Evolutionary conservation across 495 filamentous ascomycete genomes (phyloP).

Genomic region (Hypoxylon fuscum): DNA sequence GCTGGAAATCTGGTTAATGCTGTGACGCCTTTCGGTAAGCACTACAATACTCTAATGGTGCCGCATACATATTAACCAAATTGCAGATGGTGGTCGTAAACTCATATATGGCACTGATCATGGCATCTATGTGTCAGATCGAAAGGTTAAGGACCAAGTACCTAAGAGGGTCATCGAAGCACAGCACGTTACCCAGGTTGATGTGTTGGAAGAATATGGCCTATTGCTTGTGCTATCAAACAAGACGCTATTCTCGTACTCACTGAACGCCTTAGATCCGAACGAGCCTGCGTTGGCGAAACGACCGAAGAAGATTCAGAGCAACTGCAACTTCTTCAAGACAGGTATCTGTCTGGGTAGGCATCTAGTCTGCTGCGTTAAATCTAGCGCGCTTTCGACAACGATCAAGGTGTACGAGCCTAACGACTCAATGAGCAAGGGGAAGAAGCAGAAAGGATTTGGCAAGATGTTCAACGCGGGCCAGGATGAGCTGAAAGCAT

Average conservation of each 20-base stretch:
- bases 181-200: constrained; percentile 89
- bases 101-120: constrained; percentile 92
- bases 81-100: constrained; percentile 87
- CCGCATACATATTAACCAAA: constrained; percentile 46
- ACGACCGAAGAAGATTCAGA: constrained; percentile 95
- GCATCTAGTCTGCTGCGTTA: constrained; percentile 94
- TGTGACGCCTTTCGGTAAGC: constrained; percentile 84
- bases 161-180: constrained; percentile 88
- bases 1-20: constrained; percentile 87
- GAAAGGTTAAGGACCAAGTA: constrained; percentile 79
- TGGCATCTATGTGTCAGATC: constrained; percentile 90
- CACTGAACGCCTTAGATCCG: constrained; percentile 81
- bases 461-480: constrained; percentile 93
- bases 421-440: constrained; percentile 86
- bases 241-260: constrained; percentile 87
- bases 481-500: constrained; percentile 92
- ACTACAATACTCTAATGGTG: neutral
- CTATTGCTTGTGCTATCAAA: constrained; percentile 92
- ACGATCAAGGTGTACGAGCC: constrained; percentile 99
- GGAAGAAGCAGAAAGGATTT: constrained; percentile 90
- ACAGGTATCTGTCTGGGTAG: constrained; percentile 93
- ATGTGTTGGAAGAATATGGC: constrained; percentile 93
- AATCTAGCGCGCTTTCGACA: constrained; percentile 85
- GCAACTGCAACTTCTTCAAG: constrained; percentile 98
- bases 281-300: constrained; percentile 82